These are phyloP conservation scores for Epichloe elymi DNA, from an alignment of 2,329 filamentous ascomycete genomes.

Conservation along the genomic window DNA sequence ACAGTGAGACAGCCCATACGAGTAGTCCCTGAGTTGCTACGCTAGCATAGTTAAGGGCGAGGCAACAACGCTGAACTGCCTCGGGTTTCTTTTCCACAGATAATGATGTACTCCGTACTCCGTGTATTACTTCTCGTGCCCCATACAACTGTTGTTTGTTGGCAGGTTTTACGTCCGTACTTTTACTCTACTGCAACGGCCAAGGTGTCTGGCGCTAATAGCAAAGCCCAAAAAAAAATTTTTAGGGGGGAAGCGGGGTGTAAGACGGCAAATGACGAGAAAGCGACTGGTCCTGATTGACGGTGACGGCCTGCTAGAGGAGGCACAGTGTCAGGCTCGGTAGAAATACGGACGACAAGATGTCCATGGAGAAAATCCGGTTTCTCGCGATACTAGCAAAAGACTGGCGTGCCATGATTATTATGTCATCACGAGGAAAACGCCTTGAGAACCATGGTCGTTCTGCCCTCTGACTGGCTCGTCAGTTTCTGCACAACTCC, in stretches of 20 bases:
- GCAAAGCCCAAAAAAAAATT: background rate
- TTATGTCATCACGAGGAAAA: background rate
- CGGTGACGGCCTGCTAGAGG: background rate
- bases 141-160: too few relatives aligned
- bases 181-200: background rate
- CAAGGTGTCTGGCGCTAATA: background rate
- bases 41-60: too few relatives aligned
- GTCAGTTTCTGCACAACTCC: background rate
- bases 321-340: background rate
- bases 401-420: background rate
- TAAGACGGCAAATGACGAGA: background rate
- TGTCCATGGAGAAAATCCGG: background rate
- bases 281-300: background rate
- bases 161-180: too few relatives aligned
- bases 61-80: too few relatives aligned
- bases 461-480: slow-evolving; percentile 5
- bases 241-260: background rate
- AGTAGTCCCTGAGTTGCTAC: too few relatives aligned
- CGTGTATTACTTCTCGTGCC: too few relatives aligned
- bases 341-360: background rate
- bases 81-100: too few relatives aligned
- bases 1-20: too few relatives aligned
- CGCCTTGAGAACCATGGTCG: background rate
- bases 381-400: background rate
- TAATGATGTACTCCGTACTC: too few relatives aligned